phyloP scores from a whole-genome alignment of 2,329 filamentous ascomycete genomes.

The Colletotrichum sp. region DNA sequence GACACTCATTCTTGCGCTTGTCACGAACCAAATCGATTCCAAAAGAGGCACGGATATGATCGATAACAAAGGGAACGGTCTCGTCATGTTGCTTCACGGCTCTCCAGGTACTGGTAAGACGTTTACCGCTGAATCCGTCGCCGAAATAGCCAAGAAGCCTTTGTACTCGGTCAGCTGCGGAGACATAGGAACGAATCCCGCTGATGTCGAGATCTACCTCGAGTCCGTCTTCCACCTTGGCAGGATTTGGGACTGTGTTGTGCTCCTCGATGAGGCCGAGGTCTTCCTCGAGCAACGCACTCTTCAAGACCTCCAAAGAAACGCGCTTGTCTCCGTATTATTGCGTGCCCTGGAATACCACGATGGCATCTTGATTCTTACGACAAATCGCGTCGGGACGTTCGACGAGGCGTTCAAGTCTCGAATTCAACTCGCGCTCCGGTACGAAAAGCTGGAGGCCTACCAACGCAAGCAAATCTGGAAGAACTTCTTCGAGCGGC shows the following conservation, averaged over 20 bases:
- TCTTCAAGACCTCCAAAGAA: constrained; percentile 65
- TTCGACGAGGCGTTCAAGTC: constrained; percentile 47
- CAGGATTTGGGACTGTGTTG: constrained; percentile 34
- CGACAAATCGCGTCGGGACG: constrained; percentile 43
- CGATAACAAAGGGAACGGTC: constrained; percentile 35
- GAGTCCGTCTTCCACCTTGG: constrained; percentile 32
- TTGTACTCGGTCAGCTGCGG: constrained; percentile 29
- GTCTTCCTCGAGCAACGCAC: constrained; percentile 30
- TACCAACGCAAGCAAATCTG: not conserved
- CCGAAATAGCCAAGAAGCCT: constrained; percentile 14
- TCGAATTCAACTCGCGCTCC: constrained; percentile 31
- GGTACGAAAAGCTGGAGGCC: not conserved
- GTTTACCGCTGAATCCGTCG: constrained; percentile 34
- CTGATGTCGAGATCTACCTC: constrained; percentile 27
- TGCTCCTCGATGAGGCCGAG: constrained; percentile 32
- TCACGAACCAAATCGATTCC: constrained; percentile 23
- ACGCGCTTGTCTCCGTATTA: constrained; percentile 30
- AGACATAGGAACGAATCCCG: constrained; percentile 27
- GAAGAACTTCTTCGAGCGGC: not conserved
- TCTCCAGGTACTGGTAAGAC: constrained; percentile 40
- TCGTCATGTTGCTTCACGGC: constrained; percentile 38
- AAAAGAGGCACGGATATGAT: constrained; percentile 34
- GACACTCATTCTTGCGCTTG: constrained; percentile 32
- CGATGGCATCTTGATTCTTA: constrained; percentile 39
- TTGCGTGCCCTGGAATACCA: constrained; percentile 24